These are phyloP conservation scores for Botrytis aclada DNA, from an alignment of 2,329 filamentous ascomycete genomes.

Conservation along the genomic window DNA sequence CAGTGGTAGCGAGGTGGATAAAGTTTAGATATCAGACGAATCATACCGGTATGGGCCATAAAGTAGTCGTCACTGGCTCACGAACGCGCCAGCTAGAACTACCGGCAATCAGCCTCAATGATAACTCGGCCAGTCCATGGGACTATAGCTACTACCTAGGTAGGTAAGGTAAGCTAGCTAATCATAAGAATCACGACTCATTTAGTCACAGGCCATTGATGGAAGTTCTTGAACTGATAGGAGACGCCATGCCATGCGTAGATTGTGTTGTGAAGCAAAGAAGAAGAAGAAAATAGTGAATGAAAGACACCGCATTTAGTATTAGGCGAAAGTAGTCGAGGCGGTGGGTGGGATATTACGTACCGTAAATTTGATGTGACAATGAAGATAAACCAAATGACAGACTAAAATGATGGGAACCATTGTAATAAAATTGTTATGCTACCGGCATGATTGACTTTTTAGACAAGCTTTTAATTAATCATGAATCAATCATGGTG, in stretches of 20 bases:
- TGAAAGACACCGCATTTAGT: neutral
- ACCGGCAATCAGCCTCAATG: conserved; percentile 9
- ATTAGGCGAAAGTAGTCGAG: conserved; percentile 1
- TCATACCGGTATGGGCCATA: neutral
- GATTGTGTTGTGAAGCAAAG: conserved; percentile 1
- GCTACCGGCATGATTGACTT: neutral
- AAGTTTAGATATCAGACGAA: conserved; percentile 9
- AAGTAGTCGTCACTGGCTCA: neutral
- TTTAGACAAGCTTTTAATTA: neutral
- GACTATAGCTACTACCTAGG: neutral
- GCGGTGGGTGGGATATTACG: neutral
- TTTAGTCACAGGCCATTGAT: neutral
- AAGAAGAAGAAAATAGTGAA: neutral
- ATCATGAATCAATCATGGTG: conserved; percentile 8
- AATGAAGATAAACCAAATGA: neutral
- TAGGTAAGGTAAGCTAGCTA: neutral
- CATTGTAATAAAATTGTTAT: neutral
- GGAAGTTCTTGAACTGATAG: neutral
- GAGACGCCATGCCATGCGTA: conserved; percentile 2
- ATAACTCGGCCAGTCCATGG: neutral
- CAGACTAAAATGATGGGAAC: neutral
- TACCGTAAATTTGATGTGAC: conserved; percentile 1
- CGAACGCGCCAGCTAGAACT: neutral
- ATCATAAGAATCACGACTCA: neutral
- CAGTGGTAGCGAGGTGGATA: neutral